Conservation (phyloP, 371 early-diverging fungal genomes). For the Coemansia sp. region DNA sequence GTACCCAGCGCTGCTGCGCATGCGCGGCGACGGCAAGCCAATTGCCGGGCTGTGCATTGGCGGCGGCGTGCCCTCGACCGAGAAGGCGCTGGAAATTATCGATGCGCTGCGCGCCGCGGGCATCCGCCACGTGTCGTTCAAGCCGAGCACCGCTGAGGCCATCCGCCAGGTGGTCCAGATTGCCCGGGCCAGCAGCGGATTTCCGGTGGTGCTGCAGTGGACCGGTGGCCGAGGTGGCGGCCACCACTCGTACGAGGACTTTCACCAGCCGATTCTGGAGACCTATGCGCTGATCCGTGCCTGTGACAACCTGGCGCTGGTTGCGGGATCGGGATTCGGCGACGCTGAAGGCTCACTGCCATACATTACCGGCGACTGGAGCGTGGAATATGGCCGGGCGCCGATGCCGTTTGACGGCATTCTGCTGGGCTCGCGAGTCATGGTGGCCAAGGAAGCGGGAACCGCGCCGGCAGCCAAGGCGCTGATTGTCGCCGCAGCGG, state of each 20-base stretch:
- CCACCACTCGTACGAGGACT: slow-evolving; percentile 94
- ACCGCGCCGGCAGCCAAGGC: slow-evolving; percentile 84
- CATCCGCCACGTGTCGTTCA: slow-evolving; percentile 86
- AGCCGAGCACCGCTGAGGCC: slow-evolving; percentile 84
- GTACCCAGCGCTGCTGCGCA: slow-evolving; percentile 78
- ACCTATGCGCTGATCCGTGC: slow-evolving; percentile 89
- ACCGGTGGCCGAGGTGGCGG: slow-evolving; percentile 96
- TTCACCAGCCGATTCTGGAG: slow-evolving; percentile 90
- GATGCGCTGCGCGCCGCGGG: slow-evolving; percentile 73
- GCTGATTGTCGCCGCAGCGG: slow-evolving; percentile 84
- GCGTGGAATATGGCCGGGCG: slow-evolving; percentile 72
- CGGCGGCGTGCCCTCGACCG: slow-evolving; percentile 91
- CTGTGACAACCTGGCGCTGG: slow-evolving; percentile 79
- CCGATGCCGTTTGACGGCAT: slow-evolving; percentile 97
- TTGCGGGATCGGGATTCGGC: slow-evolving; percentile 49
- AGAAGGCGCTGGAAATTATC: slow-evolving; percentile 84
- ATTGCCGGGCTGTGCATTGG: slow-evolving; percentile 90
- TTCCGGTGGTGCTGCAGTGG: slow-evolving; percentile 94
- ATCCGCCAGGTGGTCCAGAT: slow-evolving; percentile 86
- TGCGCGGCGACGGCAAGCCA: slow-evolving; percentile 87
- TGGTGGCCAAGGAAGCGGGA: slow-evolving; percentile 89
- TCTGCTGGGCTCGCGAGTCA: slow-evolving; percentile 90
- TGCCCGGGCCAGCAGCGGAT: slow-evolving; percentile 80
- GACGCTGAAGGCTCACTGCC: slow-evolving; percentile 23
- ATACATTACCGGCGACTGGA: slow-evolving; percentile 78